Conservation (phyloP, 1,284 basidiomycete species). For the Sanguinoderma infundibulare region DNA sequence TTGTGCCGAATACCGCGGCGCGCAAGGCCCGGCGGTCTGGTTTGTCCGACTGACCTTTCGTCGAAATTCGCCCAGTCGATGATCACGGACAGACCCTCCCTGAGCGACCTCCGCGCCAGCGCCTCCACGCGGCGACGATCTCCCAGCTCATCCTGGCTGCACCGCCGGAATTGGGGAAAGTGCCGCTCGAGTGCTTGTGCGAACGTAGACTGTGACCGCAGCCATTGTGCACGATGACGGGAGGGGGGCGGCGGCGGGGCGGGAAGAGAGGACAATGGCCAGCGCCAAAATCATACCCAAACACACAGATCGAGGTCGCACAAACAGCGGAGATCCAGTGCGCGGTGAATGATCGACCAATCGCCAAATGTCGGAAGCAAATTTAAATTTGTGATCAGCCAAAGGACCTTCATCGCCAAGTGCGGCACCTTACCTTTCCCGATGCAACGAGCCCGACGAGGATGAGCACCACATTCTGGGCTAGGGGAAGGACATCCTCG, state of each 20-base stretch:
- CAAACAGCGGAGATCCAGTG: no score
- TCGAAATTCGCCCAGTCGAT: constrained; percentile 78
- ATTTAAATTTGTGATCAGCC: not conserved
- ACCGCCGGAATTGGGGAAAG: constrained; percentile 63
- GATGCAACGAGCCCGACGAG: constrained; percentile 72
- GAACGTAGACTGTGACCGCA: constrained; percentile 62
- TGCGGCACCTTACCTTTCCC: constrained; percentile 57
- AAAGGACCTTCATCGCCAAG: not conserved
- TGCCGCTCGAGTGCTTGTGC: constrained; percentile 63
- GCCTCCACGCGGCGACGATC: constrained; percentile 61
- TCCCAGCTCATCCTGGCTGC: constrained; percentile 76
- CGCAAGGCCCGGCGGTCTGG: not conserved
- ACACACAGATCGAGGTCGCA: not conserved
- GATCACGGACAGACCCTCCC: constrained; percentile 70
- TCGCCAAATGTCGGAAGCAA: no score
- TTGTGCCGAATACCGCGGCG: not conserved
- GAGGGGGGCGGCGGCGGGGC: no score
- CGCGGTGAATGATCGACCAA: no score
- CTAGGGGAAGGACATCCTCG: not conserved
- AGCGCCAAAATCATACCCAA: not conserved
- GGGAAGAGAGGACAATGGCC: not conserved
- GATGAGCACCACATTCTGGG: constrained; percentile 56
- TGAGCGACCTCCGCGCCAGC: constrained; percentile 53
- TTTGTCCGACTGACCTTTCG: constrained; percentile 49
- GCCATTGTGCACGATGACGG: not conserved